Conservation (phyloP, 1,284 basidiomycete species). For the Puccinia polysora region DNA sequence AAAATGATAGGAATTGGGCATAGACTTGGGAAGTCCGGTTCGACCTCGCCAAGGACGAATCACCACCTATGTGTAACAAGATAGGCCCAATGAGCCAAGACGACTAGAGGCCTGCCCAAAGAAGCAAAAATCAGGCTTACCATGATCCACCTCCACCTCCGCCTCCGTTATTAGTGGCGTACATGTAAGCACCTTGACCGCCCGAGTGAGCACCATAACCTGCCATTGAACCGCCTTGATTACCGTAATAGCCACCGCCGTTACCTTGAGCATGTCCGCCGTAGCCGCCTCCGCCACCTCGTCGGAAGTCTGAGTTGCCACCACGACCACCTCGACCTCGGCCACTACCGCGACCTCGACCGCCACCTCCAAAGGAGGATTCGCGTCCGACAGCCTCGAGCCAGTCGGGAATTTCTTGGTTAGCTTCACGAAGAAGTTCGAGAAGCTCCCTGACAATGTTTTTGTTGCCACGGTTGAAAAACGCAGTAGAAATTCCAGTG, state of each 20-base stretch:
- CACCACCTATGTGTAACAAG: constrained; percentile 6
- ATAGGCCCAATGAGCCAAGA: not conserved
- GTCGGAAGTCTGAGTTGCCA: constrained; percentile 59
- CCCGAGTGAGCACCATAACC: constrained; percentile 49
- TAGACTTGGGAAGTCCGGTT: constrained; percentile 2
- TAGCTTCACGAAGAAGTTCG: constrained; percentile 89
- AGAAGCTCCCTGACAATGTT: constrained; percentile 87
- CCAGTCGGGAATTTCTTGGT: constrained; percentile 93
- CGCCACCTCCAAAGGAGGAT: constrained; percentile 42
- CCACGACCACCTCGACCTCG: constrained; percentile 58
- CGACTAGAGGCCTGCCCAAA: not conserved
- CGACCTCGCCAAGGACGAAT: not conserved
- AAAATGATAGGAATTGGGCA: constrained; percentile 4
- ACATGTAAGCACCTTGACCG: constrained; percentile 47
- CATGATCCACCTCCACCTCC: constrained; percentile 30
- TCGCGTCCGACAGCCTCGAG: constrained; percentile 56
- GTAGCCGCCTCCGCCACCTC: constrained; percentile 56
- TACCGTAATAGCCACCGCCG: constrained; percentile 19
- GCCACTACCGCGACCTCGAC: constrained; percentile 54
- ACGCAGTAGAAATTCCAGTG: constrained; percentile 85
- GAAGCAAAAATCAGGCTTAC: not conserved
- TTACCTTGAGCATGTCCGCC: constrained; percentile 48
- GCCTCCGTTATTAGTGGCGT: constrained; percentile 8
- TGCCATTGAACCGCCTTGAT: constrained; percentile 45
- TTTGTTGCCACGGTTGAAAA: constrained; percentile 87